These are phyloP conservation scores for Saxispiralis lemnorum DNA, from an alignment of 495 filamentous ascomycete species.

Conservation along the genomic window DNA sequence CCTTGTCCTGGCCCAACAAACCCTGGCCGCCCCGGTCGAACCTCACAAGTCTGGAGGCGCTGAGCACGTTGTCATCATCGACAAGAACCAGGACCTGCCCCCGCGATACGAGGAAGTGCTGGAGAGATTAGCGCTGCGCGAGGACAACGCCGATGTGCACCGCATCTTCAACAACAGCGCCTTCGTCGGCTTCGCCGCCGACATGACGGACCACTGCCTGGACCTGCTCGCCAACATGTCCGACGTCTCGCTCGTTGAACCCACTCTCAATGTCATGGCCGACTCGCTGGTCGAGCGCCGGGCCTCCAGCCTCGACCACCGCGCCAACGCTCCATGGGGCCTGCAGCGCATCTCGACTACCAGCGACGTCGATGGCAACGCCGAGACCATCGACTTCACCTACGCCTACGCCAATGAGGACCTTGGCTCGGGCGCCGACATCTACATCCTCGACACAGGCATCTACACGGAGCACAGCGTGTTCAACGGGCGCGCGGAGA, in stretches of 20 bases:
- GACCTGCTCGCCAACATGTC: conserved; percentile 23
- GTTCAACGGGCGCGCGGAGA: conserved; percentile 30
- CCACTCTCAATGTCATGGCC: conserved; percentile 11
- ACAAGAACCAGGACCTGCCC: conserved; percentile 10
- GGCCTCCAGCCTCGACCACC: conserved; percentile 7
- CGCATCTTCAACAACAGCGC: conserved; percentile 28
- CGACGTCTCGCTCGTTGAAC: conserved; percentile 26
- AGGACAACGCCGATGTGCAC: conserved; percentile 7
- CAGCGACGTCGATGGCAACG: conserved; percentile 14
- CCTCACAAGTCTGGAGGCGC: conserved; percentile 17
- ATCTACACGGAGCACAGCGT: conserved; percentile 28
- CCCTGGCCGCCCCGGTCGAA: conserved; percentile 4
- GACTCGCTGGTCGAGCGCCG: conserved; percentile 2
- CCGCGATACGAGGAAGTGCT: conserved; percentile 20
- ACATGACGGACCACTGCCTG: conserved; percentile 23
- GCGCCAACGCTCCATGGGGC: conserved; percentile 30
- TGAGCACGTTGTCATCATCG: conserved; percentile 26
- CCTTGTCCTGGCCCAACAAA: neutral
- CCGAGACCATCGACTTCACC: conserved; percentile 20
- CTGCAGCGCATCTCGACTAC: conserved; percentile 30
- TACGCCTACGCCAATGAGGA: conserved; percentile 25
- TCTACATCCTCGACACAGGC: conserved; percentile 35
- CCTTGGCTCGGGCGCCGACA: conserved; percentile 31
- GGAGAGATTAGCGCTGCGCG: conserved; percentile 13
- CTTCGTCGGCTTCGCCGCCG: conserved; percentile 30